Evolutionary conservation across 2,329 filamentous ascomycete species (phyloP), one percentile per base, ranked within the genome.

Genomic region (Fusarium beomiforme): DNA sequence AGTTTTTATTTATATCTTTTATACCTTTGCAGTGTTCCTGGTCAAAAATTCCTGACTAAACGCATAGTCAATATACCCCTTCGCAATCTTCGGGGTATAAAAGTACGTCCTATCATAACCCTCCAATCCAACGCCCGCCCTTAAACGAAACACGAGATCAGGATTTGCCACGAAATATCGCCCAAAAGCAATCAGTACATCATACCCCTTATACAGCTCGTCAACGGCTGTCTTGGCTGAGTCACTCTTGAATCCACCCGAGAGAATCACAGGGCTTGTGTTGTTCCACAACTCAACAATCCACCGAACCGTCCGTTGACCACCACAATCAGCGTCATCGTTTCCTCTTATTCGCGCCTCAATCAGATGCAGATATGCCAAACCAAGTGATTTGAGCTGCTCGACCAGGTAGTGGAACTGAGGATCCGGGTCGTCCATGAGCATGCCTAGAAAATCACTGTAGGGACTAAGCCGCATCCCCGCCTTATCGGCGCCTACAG

Each of bases 1-100:
- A 0, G 0, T 0, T 8, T 33, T 21, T 17, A 21, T 49, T 17
- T 0, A 19, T 2, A 12, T 19, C 0, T 0, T 1, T 49, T 23
- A 50, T 8, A 1, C 46, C 21, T 34, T 50, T 4, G 11, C 8
- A 4, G 21, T 19, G 0, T 34, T 19, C 8, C 16, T 34, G 0
- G 4, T 50, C 31, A 51, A 11, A 1, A 51, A 51, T 12, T 37
- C 47, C 9, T 37, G 21, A 24, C 47, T 51, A 5, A 51, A 51
- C 1, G 21, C 21, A 1, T 51, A 37, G 1, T 51, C 47, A 51
- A 17, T 37, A 37, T 51, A 51, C 6, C 47, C 31, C 31, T 7
- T 51, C 5, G 47, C 47, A 3, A 51, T 26, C 21, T 37, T 51
- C 1, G 47, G 31, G 12, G 47, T 51, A 51, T 51, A 51, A 26